Percentiles rank a stretch among this genome's conserved stretches.
These are phyloP conservation scores for Globisporangium spinosum DNA, from an alignment of 352 stramenopile genomes.

Conservation along the genomic window DNA sequence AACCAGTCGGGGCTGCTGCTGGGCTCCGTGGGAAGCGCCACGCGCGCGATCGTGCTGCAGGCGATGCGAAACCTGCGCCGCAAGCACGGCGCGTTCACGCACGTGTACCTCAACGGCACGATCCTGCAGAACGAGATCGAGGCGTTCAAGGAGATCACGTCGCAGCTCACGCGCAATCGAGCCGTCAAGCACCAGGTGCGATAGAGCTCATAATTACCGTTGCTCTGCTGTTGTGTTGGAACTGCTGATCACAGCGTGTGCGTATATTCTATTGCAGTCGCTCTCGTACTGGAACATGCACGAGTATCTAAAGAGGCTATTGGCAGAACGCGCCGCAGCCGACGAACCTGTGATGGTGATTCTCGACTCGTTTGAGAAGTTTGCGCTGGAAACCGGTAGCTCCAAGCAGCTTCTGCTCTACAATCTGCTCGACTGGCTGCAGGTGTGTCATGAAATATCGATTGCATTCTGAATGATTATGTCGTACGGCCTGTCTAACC, in stretches of 20 bases:
- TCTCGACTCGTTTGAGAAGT: slow-evolving; percentile 75
- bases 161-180: slow-evolving; percentile 54
- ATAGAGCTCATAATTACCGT: background rate
- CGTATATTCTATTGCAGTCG: slow-evolving; percentile 17
- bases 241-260: background rate
- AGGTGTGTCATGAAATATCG: slow-evolving; percentile 21
- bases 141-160: slow-evolving; percentile 78
- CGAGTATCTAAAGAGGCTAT: slow-evolving; percentile 64
- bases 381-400: slow-evolving; percentile 53
- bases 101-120: slow-evolving; percentile 76
- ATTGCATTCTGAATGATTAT: background rate
- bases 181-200: slow-evolving; percentile 58
- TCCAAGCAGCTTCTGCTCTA: slow-evolving; percentile 82
- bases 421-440: slow-evolving; percentile 83
- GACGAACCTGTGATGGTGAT: slow-evolving; percentile 65
- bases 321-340: slow-evolving; percentile 44
- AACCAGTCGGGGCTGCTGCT: slow-evolving; percentile 80
- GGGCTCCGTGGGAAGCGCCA: slow-evolving; percentile 42
- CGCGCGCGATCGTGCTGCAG: slow-evolving; percentile 47
- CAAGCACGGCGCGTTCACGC: slow-evolving; percentile 38
- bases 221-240: background rate
- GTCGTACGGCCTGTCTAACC: background rate
- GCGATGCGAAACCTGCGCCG: slow-evolving; percentile 48
- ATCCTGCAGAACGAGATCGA: slow-evolving; percentile 82
- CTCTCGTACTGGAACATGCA: slow-evolving; percentile 87